Conservation (phyloP, 2,329 filamentous ascomycete species). For the Xylaria sp. region DNA sequence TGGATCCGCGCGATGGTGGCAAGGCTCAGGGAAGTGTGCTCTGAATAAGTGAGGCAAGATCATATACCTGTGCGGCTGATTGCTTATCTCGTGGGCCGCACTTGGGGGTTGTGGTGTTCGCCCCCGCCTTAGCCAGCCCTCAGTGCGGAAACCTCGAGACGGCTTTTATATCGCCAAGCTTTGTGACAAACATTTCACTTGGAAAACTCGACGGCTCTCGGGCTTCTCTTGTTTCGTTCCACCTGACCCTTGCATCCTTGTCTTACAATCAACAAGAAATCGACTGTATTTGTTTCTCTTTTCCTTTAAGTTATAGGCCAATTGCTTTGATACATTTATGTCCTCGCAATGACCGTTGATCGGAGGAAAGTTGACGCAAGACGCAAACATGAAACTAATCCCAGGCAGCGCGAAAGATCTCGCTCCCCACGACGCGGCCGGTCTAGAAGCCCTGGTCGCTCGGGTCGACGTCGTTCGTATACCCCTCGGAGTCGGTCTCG, state of each 20-base stretch:
- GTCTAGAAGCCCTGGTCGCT: constrained; percentile 74
- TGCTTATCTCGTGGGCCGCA: neutral
- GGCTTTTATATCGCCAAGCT: neutral
- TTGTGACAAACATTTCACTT: neutral
- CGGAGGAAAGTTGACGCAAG: neutral
- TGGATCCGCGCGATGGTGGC: constrained; percentile 2
- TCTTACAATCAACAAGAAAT: neutral
- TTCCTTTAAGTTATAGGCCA: neutral
- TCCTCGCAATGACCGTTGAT: constrained; percentile 19
- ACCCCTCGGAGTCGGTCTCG: constrained; percentile 74
- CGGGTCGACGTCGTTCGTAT: constrained; percentile 67
- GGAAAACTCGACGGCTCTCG: neutral
- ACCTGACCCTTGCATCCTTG: neutral
- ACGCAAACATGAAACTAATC: constrained; percentile 29
- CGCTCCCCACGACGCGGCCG: constrained; percentile 72
- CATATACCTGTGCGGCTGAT: constrained; percentile 1
- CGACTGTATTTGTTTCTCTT: neutral
- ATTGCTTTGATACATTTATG: neutral
- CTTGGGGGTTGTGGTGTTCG: neutral
- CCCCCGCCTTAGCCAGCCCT: neutral
- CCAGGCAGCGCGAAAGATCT: constrained; percentile 71
- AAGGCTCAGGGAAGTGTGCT: neutral
- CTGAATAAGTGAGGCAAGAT: neutral
- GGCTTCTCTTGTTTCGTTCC: neutral
- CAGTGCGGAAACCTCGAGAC: neutral